Evolutionary conservation across 75 land plant genomes (phyloP), one percentile per base, ranked within the genome.

Genomic region (Pinus tabuliformis): DNA sequence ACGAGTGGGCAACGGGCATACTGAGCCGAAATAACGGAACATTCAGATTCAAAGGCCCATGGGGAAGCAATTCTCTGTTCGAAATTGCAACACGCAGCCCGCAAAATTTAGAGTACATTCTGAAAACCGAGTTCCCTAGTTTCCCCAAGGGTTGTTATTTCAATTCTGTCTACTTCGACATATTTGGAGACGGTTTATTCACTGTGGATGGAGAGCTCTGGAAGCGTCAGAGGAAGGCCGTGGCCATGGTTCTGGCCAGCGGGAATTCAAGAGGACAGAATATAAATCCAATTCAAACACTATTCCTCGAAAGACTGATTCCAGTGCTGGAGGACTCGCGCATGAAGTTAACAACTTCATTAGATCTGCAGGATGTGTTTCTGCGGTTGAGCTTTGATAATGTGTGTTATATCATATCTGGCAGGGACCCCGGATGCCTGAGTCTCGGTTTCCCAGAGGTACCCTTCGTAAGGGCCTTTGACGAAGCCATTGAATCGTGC

Each of bases 341-440:
- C 1, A 7, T 42, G 0, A 39, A 61, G 2, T 20, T 45, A n/a
- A 17, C 52, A 24, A n/a, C n/a, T n/a, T 18, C 61, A 1, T 9
- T 88, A 26, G 89, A 89, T 52, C 75, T 81, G 36, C 86, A 95
- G 58, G 95, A 95, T 56, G 76, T 95, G 0, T 79, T 95, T 0
- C 79, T 92, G 15, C 64, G 97, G 17, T 79, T 88, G 57, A 92
- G 89, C 0, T 92, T 94, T 78, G 92, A 94, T 77, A 91, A 85
- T 70, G 87, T 94, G 5, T 94, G 94, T 83, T 88, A 86, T 86
- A 82, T 87, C 4, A 91, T 87, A 0, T 90, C 90, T 61, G 97
- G 94, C 1, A 84, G 77, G 11, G 97, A 94, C 75, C 88, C 92
- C 3, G 92, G 89, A 3, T 90, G 88, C 63, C 79, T 94, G 2